phyloP scores from a whole-genome alignment of 148 eudicot genomes.

The Gaultheria prostrata region DNA sequence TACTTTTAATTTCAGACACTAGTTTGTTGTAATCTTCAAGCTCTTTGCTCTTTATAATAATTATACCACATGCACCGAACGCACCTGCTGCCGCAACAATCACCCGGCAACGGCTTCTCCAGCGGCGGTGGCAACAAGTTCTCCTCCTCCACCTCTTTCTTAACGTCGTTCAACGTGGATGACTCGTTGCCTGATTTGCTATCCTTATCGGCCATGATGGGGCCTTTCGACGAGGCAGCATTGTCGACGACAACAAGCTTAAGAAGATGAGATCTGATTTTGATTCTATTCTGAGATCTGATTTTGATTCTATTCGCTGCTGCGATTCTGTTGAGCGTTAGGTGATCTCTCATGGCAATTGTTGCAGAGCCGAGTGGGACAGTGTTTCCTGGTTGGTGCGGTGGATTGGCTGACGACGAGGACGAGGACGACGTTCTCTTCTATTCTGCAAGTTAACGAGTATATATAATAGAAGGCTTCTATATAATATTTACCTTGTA shows the following conservation, averaged over 20 bases:
- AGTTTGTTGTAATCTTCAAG: conserved; percentile 53
- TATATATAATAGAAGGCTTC: no score
- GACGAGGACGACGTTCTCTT: background rate
- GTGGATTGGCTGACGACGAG: background rate
- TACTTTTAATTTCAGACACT: conserved; percentile 2
- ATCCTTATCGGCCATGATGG: background rate
- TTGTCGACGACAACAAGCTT: conserved; percentile 4
- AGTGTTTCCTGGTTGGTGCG: background rate
- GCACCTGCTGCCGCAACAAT: conserved; percentile 76
- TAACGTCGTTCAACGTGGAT: background rate
- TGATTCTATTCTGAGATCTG: no score
- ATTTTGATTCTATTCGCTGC: background rate
- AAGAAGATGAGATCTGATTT: conserved; percentile 11
- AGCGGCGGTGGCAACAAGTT: conserved; percentile 41
- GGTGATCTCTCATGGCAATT: conserved; percentile 27
- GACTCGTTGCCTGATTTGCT: conserved; percentile 8
- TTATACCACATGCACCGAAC: conserved; percentile 77
- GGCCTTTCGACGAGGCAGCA: background rate
- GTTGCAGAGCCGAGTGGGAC: background rate
- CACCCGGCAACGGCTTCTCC: conserved; percentile 76
- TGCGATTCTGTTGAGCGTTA: conserved; percentile 15
- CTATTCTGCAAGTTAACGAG: no score
- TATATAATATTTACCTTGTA: no score
- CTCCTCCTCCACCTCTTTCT: conserved; percentile 16
- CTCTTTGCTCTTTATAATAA: conserved; percentile 61